Evolutionary conservation across 768 basidiomycete species (phyloP), one percentile per base, ranked within the genome.

Genomic region (Leucocoprinus sp.): DNA sequence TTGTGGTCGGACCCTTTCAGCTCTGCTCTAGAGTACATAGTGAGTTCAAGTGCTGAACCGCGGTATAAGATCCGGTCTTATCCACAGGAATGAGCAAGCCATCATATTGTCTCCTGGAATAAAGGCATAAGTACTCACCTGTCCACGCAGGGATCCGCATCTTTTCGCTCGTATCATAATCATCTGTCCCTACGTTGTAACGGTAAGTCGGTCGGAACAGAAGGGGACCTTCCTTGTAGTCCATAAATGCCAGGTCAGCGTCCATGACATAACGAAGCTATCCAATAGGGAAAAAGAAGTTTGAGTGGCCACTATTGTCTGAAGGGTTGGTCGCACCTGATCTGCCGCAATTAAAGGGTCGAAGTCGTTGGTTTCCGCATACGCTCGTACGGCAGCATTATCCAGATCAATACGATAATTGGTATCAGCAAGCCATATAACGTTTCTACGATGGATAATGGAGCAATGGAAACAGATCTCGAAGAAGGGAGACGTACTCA

Each of bases 61-160:
- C 77, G 78, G 66, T 84, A 93, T 48, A 99, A 60, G 6, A 99
- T 80, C n/a, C 96, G 88, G 68, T 99, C 96, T 92, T 56, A 29
- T 35, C 35, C 24, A 41, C 11, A 27, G 8, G 24, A 26, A 8
- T n/a, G n/a, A 24, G 15, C 8, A 3, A 1, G 15, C 8, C 4
- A 1, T 8, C 15, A 9, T 8, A 11, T 26, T 33, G 29, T 33
- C 45, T 24, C 15, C 27, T 12, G 19, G 19, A 22, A 45, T 27
- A 12, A 22, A n/a, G 29, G 24, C 33, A 23, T 27, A 22, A 23
- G 29, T 42, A 29, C n/a, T 49, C 45, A 92, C 92, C 92, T 55
- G 95, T 98, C 93, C 93, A 98, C 14, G 95, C 91, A 4, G 96
- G 96, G 57, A 96, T 84, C 19, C 96, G 78, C 75, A 83, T 79